phyloP scores from a whole-genome alignment of 2,329 filamentous ascomycete species.

The Curvularia lunata region DNA sequence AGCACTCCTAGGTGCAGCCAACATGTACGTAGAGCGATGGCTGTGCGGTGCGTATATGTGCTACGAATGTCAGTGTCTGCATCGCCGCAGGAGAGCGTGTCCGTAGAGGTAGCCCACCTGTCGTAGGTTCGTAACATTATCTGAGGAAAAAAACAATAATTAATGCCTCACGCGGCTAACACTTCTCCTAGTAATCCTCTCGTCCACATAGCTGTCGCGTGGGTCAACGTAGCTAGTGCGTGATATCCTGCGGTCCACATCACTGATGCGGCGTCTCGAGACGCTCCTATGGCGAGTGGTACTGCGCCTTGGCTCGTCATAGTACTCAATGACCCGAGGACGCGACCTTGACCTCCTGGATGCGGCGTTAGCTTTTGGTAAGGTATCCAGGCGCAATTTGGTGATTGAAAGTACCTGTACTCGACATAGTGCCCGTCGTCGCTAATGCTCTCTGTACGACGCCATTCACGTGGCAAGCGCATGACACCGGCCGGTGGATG shows the following conservation, averaged over 20 bases:
- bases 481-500: constrained; percentile 44
- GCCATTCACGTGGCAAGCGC: constrained; percentile 43
- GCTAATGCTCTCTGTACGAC: constrained; percentile 28
- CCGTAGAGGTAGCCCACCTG: background rate
- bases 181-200: constrained; percentile 36
- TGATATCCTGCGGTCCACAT: constrained; percentile 34
- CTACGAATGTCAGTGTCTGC: background rate
- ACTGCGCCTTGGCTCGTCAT: constrained; percentile 36
- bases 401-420: constrained; percentile 22
- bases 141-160: background rate
- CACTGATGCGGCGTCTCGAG: constrained; percentile 34
- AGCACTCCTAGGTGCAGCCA: background rate
- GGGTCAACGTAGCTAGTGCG: constrained; percentile 36
- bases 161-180: constrained; percentile 36
- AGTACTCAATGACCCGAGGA: constrained; percentile 36
- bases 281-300: constrained; percentile 37
- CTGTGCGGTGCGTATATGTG: background rate
- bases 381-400: no score
- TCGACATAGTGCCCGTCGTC: constrained; percentile 30
- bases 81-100: background rate
- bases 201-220: constrained; percentile 35
- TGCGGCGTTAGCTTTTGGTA: background rate
- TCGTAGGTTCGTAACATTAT: background rate
- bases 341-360: constrained; percentile 24
- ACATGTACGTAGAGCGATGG: no score